Evolutionary conservation across 495 filamentous ascomycete genomes (phyloP), one percentile per base, ranked within the genome.

Genomic region (Barbatosphaeria neglecta): DNA sequence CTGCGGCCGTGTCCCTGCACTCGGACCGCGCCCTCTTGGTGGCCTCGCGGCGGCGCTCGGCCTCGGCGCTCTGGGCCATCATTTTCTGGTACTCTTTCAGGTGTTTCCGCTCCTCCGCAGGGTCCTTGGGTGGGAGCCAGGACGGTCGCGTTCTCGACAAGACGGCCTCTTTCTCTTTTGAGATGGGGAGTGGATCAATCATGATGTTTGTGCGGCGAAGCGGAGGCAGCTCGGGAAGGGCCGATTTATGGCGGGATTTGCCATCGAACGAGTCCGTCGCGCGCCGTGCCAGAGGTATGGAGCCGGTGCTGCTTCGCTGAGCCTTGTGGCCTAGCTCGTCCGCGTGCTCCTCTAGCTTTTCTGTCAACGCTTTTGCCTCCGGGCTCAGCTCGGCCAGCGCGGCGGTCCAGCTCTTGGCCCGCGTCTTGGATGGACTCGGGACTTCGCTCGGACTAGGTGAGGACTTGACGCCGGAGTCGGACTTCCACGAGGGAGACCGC

Each of bases 91-190:
- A 98, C 61, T 97, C 86, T 57, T 77, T 90, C 45, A 98, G 52
- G 58, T 98, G 92, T 46, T 80, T 82, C 61, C 79, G 90, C 64
- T 98, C 92, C 61, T 98, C 92, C 41, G 84, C 86, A 22, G 86
- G 88, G 49, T 87, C 81, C 65, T 98, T 97, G 0, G 92, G 92
- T 6, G 92, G 92, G 15, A 98, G 70, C 92, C 92, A 98, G 33
- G 85, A 90, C 0, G 92, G 92, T 22, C 92, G 77, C 11, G 92
- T 98, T 37, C 93, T 75, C 18, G 87, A 88, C 17, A 98, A 67
- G 6, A 95, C 84, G 35, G 84, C 87, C 53, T 95, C 88, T 64
- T 98, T 98, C 70, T 98, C 92, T 66, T 89, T 93, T 54, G 90
- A 95, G 28, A 94, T 82, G 2, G 90, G 93, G 47, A 98, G 65